Evolutionary conservation across 1,139 yeast genomes (phyloP), one percentile per base, ranked within the genome.

Genomic region (Candida tunisiensis): DNA sequence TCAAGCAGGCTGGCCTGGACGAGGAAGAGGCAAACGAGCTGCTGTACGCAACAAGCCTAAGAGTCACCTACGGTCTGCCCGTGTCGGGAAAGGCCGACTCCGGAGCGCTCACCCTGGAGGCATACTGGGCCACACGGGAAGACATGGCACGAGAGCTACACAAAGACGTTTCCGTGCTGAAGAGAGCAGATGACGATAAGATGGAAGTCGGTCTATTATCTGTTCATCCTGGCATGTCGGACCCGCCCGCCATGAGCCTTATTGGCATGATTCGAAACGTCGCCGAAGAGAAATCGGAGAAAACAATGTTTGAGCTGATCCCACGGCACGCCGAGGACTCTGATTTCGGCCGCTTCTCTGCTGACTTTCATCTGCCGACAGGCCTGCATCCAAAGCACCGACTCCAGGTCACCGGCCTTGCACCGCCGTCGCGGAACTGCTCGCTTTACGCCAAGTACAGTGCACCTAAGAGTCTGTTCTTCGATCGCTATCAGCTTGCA

Each of bases 361-460:
- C 42, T 3, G 32, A 38, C 6, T 45, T 62, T 12, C 38, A 41
- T 5, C 30, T 41, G 24, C 69, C 69, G 1, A 37, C 51, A 11
- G 69, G 69, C 0, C 40, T 65, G 18, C 72, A 65, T 36, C 71
- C 71, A 2, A 36, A 38, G 17, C 43, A 49, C 16, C 25, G 27
- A 3, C 29, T 49, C 7, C 24, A 29, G 6, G 23, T 40, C 6
- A 19, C 18, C n/a, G 23, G 29, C 36, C 1, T 18, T 23, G 17
- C 21, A 8, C 34, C 38, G 4, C 41, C 40, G 15, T 40, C 23
- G n/a, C 33, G 35, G 30, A 16, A 50, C 51, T 55, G 65, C 52
- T 34, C 49, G 33, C 54, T 59, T 5, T 55, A 41, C 31, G 52
- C 57, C 5, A 45, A 55, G 31, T 50, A 56, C 30, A 49, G 54